Evolutionary conservation across 306 rosid genomes (phyloP), one percentile per base, ranked within the genome.

Genomic region (Albizia julibrissin): DNA sequence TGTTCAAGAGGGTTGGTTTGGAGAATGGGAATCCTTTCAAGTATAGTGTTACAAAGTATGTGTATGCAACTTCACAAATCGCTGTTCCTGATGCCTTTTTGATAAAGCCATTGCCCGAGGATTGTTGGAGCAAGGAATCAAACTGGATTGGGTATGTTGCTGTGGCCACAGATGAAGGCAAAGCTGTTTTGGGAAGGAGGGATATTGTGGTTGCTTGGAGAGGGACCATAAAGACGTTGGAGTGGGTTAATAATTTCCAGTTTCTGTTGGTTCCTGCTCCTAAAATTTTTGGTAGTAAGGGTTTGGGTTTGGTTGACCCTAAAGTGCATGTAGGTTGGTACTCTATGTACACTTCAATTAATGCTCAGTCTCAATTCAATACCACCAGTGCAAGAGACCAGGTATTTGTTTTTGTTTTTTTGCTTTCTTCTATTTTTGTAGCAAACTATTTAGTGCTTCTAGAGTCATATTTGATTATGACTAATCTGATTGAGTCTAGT

Each of bases 61-160:
- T 42, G 21, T 70, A 70, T 42, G 54, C 75, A 1, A 42, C 75
- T 1, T n/a, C 75, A 40, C 10, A 22, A 4, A 42, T 70, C 19
- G 11, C 13, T n/a, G 34, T 70, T 6, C 75, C 75, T 13, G 75
- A 70, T 22, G 75, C 37, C 11, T 43, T 69, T 13, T 5, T 70
- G 11, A 2, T 70, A 43, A 70, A 22, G 11, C 46, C 54, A 9
- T 42, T 43, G 54, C 46, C 37, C 11, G 26, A 47, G 67, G 91
- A 92, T 50, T 85, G 91, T 73, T 90, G 97, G 94, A 74, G 90
- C 50, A 68, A 76, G 82, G 94, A 94, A 52, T 87, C 98, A 3
- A 92, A 94, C 27, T 94, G 98, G 97, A 92, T 94, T 5, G 98
- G 94, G 76, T 94, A 77, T 22, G 91, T 94, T 27, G 97, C 92